Conservation (phyloP, 1,284 basidiomycete genomes). For the Marasmius fiardii region DNA sequence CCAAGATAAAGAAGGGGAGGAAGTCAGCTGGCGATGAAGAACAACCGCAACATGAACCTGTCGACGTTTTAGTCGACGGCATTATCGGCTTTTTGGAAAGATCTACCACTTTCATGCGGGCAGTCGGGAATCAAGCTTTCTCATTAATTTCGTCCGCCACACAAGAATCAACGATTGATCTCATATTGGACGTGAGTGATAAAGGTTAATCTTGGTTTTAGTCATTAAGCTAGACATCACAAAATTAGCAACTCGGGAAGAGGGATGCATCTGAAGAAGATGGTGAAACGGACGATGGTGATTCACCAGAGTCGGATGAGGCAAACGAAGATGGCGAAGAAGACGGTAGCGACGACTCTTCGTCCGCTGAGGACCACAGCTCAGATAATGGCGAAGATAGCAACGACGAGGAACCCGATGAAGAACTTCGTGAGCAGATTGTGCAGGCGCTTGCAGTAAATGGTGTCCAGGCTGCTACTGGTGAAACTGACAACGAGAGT, state of each 20-base stretch:
- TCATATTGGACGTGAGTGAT: conserved; percentile 78
- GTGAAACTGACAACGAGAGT: conserved; percentile 26
- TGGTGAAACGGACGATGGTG: conserved; percentile 39
- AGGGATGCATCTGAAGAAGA: conserved; percentile 59
- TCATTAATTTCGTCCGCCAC: conserved; percentile 70
- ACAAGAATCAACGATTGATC: conserved; percentile 74
- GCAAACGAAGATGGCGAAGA: conserved; percentile 25
- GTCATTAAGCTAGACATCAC: background rate
- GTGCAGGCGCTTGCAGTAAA: conserved; percentile 76
- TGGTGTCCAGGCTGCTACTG: conserved; percentile 59
- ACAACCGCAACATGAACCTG: conserved; percentile 46
- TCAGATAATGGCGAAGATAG: conserved; percentile 39
- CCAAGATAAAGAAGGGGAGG: conserved; percentile 42
- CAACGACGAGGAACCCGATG: conserved; percentile 49
- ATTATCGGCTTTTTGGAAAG: conserved; percentile 89
- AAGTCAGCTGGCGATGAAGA: conserved; percentile 32
- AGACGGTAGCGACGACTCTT: conserved; percentile 26
- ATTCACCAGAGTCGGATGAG: background rate
- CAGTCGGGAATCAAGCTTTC: conserved; percentile 82
- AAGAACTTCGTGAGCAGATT: conserved; percentile 74
- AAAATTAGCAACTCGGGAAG: conserved; percentile 76
- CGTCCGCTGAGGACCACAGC: conserved; percentile 24
- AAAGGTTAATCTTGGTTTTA: background rate
- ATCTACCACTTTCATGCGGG: conserved; percentile 79
- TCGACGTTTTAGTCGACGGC: conserved; percentile 85